Evolutionary conservation across 345 rosid genomes (phyloP).

Genomic region (Sisymbrium altissimum): DNA sequence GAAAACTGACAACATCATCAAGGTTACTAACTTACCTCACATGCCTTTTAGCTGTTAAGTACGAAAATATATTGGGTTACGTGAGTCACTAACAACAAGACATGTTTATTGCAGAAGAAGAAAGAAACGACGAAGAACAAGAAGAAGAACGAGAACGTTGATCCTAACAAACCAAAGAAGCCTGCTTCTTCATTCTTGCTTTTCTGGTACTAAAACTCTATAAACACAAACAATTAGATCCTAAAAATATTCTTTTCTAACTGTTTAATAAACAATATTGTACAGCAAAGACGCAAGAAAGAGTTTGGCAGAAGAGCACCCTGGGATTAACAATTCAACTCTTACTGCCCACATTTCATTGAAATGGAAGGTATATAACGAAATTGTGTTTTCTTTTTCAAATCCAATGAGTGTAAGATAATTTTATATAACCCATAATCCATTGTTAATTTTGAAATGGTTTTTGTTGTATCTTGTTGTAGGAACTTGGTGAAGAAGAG

Average conservation of each 20-base stretch:
- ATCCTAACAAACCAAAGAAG: constrained; percentile 91
- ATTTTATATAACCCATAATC: neutral
- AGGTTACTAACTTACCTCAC: constrained; percentile 37
- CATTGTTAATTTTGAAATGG: neutral
- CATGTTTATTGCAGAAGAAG: constrained; percentile 46
- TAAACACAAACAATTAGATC: neutral
- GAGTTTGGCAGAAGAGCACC: constrained; percentile 50
- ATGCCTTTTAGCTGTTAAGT: no score
- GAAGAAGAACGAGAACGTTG: constrained; percentile 49
- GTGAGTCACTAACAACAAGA: neutral
- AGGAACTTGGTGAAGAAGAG: constrained; percentile 85
- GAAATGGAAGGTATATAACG: constrained; percentile 70
- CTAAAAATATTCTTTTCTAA: neutral
- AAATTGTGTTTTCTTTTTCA: neutral
- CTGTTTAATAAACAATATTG: neutral
- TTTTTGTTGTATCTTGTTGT: neutral
- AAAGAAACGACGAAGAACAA: constrained; percentile 56
- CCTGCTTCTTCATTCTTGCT: constrained; percentile 86
- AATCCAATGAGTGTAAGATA: neutral
- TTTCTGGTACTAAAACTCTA: constrained; percentile 42
- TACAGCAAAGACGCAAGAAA: constrained; percentile 76
- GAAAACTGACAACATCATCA: constrained; percentile 79
- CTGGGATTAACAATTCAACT: constrained; percentile 62
- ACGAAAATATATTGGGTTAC: no score
- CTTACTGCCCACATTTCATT: constrained; percentile 65